phyloP scores from a whole-genome alignment of 768 basidiomycete species.

The Auriscalpium vulgare region DNA sequence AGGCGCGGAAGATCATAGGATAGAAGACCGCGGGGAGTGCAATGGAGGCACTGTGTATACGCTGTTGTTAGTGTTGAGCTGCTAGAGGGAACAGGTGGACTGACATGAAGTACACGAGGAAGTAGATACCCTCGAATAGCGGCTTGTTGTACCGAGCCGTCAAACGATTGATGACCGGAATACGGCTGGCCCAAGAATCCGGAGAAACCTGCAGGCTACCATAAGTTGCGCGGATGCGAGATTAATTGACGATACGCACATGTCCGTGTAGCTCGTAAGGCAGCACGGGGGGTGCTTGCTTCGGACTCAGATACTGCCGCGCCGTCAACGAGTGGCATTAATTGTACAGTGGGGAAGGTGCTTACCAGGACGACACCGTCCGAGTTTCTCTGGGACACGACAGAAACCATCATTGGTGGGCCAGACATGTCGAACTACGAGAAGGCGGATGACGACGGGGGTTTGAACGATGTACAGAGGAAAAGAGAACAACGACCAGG shows the following conservation, averaged over 20 bases:
- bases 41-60: slow-evolving; percentile 27
- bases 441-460: neutral
- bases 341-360: neutral
- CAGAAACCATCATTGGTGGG: slow-evolving; percentile 4
- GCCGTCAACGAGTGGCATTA: neutral
- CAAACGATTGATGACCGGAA: slow-evolving; percentile 29
- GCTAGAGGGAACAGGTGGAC: slow-evolving; percentile 7
- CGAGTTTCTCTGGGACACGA: slow-evolving; percentile 1
- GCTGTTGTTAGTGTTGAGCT: neutral
- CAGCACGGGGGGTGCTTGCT: neutral
- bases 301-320: slow-evolving; percentile 1
- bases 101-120: slow-evolving; percentile 32
- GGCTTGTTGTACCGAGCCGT: slow-evolving; percentile 36
- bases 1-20: slow-evolving; percentile 22
- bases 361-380: slow-evolving; percentile 10
- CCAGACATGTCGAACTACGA: neutral
- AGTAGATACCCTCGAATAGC: slow-evolving; percentile 36
- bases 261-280: slow-evolving; percentile 6
- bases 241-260: neutral
- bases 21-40: slow-evolving; percentile 33
- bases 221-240: neutral
- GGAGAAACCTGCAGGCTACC: slow-evolving; percentile 27
- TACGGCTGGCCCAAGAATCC: slow-evolving; percentile 36
- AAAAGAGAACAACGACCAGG: slow-evolving; percentile 2
- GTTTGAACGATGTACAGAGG: neutral